These are phyloP conservation scores for Diplodia seriata DNA, from an alignment of 2,329 filamentous ascomycete genomes.

Conservation along the genomic window DNA sequence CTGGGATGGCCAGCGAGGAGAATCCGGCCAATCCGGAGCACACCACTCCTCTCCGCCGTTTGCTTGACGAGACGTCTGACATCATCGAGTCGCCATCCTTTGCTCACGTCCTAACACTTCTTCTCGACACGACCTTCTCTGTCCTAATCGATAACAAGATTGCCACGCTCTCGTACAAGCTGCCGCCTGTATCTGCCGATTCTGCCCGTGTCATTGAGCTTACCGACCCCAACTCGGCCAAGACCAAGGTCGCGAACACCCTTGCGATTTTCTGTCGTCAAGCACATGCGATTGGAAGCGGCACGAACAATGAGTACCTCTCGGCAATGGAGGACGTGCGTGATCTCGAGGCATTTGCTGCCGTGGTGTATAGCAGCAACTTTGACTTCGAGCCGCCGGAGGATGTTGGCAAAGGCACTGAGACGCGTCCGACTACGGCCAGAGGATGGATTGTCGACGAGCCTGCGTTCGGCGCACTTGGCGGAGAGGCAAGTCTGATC, in stretches of 20 bases:
- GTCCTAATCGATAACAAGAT: slow-evolving; percentile 84
- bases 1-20: slow-evolving; percentile 68
- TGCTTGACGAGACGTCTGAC: slow-evolving; percentile 95
- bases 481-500: slow-evolving; percentile 37
- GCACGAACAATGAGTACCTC: slow-evolving; percentile 57
- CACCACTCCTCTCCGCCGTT: slow-evolving; percentile 70
- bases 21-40: slow-evolving; percentile 38
- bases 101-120: slow-evolving; percentile 79
- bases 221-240: slow-evolving; percentile 56
- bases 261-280: slow-evolving; percentile 89
- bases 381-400: slow-evolving; percentile 63
- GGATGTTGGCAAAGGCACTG: slow-evolving; percentile 24
- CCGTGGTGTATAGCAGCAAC: slow-evolving; percentile 86
- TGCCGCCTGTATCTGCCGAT: slow-evolving; percentile 54
- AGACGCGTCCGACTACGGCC: slow-evolving; percentile 35
- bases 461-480: slow-evolving; percentile 32
- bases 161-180: slow-evolving; percentile 77
- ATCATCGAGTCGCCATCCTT: slow-evolving; percentile 94
- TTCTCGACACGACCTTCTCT: slow-evolving; percentile 88
- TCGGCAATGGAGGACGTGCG: slow-evolving; percentile 75
- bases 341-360: slow-evolving; percentile 82
- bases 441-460: slow-evolving; percentile 28
- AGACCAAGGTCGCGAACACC: slow-evolving; percentile 83
- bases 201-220: slow-evolving; percentile 59
- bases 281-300: slow-evolving; percentile 84